Evolutionary conservation across 495 filamentous ascomycete genomes (phyloP), one percentile per base, ranked within the genome.

Genomic region (Bryoglossum gracile): DNA sequence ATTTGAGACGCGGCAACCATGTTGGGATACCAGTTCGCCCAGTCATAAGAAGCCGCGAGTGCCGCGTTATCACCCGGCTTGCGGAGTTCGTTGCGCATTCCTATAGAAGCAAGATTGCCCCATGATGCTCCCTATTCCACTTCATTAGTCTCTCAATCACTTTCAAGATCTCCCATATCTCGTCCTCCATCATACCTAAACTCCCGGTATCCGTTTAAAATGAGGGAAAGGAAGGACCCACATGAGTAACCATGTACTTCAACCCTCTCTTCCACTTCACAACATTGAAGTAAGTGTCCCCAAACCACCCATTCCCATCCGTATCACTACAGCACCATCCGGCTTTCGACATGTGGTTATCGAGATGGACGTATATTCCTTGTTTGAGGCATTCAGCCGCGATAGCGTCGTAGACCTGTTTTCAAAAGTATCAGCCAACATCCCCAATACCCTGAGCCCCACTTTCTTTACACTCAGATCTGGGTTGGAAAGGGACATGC

Each of bases 1-100:
- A 69, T 63, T 3, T 60, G 60, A 0, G 76, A 70, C 17, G 73
- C 76, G 8, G 72, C 65, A 3, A 66, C 68, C 55, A 76, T 68
- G 57, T 74, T 68, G 0, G 37, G 61, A 60, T 82, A 78, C 78
- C 78, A 83, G 42, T 44, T 56, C 57, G 25, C 64, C 54, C 52
- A 55, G 21, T 46, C 42, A 28, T 55, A 55, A 5, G 43, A 33
- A 4, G 11, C 33, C 13, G 16, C 25, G 8, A 55, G 46, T 9
- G 52, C 26, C 2, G 32, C 11, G 41, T 55, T 50, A 51, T 50
- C 58, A 40, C 55, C 58, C 3, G 73, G 70, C 25, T 68, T 65
- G 35, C 79, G 78, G 1, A 77, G 70, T 46, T 83, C 79, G 59
- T 83, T 83, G 21, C 78, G 74, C 43, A 82, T 66, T n/a, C 71